Base-by-base conservation (phyloP, 2,329 filamentous ascomycete genomes). In the Claviceps sp. region DNA sequence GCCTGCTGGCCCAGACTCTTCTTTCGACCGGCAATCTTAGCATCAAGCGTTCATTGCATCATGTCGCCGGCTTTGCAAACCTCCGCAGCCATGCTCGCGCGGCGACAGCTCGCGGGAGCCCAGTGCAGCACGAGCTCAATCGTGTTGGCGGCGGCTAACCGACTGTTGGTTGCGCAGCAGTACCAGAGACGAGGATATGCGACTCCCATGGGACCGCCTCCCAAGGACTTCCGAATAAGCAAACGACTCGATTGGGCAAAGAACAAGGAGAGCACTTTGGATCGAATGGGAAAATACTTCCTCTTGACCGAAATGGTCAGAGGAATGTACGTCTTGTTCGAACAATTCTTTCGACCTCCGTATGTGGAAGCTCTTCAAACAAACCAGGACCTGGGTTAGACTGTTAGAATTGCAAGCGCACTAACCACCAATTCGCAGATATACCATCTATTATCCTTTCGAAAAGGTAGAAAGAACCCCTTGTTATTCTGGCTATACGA, bases 281-380 rank as follows among this genome's bases (percentile, higher is more conserved):
- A 96, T 72, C 85, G 84, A 68, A 77, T 89, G 57, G 89, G 87
- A 61, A 93, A 90, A 68, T 97, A 89, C 77, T 98, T 98, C 73
- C 79, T 98, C 67, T 74, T 97, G 77, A 84, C 87, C 51, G 93
- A 98, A 78, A 93, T 97, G 85, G 79, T 88, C 68, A 83, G 93
- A 65, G 93, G 93, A 70, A 97, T 98, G 93, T 98, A 96, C 67
- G 84, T 98, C 60, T 82, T 93, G 70, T 68, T 98, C 66, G 93
- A 98, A 80, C 91, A 98, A 76, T 98, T 86, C 80, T 97, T 98
- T 77, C 79, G 93, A 70, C 89, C 91, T 73, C 90, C 93, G 87
- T 97, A 79, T 78, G 89, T 89, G 47, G 34, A 48, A 24, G 39
- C 26, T 43, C 0, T 22, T 11, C 8, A 11, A 34, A 3, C 30